Base-by-base conservation (phyloP, 1,284 basidiomycete genomes). In the Cutaneotrichosporon curvatum region DNA sequence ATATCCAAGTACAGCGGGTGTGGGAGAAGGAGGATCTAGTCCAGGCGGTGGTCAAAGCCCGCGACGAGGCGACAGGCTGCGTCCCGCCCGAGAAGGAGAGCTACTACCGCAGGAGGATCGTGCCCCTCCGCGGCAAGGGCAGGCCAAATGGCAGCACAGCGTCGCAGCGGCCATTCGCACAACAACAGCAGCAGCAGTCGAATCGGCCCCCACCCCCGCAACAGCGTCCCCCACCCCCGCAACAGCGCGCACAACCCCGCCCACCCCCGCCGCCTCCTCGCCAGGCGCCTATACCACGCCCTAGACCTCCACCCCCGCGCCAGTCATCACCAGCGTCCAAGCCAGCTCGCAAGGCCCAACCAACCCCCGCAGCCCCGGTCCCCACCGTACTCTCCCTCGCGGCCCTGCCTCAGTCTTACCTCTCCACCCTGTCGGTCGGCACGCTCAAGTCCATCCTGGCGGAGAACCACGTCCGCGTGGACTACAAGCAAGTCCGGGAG, bases 401-500 rank as follows among this genome's bases (percentile, higher is more conserved):
- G 2, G 71, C 74, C 0, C 81, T 86, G 73, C 69, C 78, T 0
- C 67, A 74, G 4, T 76, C 77, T 8, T 74, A 76, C 19, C 68
- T 89, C n/a, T 65, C 74, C 1, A 69, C 75, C 2, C 72, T 89
- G 16, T 79, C 81, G 10, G 79, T 88, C 44, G 74, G 78, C 15
- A 74, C 76, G 22, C 75, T 90, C 43, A 89, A 89, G 64, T 76
- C 76, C 4, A 78, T 89, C n/a, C 69, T 90, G 20, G 85, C 80
- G 62, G 79, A 80, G 46, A 72, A 71, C 55, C 70, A 71, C 49
- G 70, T 72, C 28, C 54, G 63, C n/a, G 69, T 72, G 3, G 69
- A 72, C 52, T 72, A 70, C 51, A 66, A 65, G 37, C 69, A 72
- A 50, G 67, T 72, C 9, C 45, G 71, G n/a, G 70, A 72, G 53